Percentiles rank a stretch among this genome's conserved stretches.
phyloP scores from a whole-genome alignment of 2,329 filamentous ascomycete genomes.

The Hymenoscyphus infarciens region DNA sequence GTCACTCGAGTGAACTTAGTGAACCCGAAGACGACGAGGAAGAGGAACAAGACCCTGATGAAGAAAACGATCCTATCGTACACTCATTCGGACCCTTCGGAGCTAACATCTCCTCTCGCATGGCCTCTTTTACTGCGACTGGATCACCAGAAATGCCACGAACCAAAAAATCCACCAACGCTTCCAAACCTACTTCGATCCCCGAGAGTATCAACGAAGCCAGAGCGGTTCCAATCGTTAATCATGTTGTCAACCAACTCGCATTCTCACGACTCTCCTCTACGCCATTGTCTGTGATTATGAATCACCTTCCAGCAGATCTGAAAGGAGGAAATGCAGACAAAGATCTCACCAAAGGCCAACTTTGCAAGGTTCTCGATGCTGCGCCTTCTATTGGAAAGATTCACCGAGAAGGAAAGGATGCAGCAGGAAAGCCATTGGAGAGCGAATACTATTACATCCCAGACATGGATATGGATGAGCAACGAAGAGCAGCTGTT shows the following conservation, averaged over 20 bases:
- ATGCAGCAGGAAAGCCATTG: constrained; percentile 86
- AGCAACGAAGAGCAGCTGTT: constrained; percentile 74
- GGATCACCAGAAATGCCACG: constrained; percentile 55
- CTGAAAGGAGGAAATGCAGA: constrained; percentile 45
- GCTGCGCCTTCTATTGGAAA: constrained; percentile 77
- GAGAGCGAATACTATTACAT: constrained; percentile 98
- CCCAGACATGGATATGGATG: constrained; percentile 78
- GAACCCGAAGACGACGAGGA: constrained; percentile 44
- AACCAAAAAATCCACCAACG: constrained; percentile 25
- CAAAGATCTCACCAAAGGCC: constrained; percentile 51
- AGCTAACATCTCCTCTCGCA: constrained; percentile 75
- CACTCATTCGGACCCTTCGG: constrained; percentile 91
- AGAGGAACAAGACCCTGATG: constrained; percentile 69
- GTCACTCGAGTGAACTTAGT: constrained; percentile 51
- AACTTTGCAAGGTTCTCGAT: constrained; percentile 70
- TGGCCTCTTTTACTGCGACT: constrained; percentile 70
- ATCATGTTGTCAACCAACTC: constrained; percentile 92
- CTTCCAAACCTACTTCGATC: constrained; percentile 24
- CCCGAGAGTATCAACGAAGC: constrained; percentile 39
- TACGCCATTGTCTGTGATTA: constrained; percentile 82
- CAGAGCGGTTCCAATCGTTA: constrained; percentile 51
- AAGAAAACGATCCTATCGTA: constrained; percentile 91
- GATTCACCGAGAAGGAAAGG: constrained; percentile 87
- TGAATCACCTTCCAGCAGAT: constrained; percentile 75
- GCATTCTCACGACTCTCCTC: constrained; percentile 92